Base-by-base conservation (phyloP, 768 basidiomycete genomes). In the Exsudoporus frostii region DNA sequence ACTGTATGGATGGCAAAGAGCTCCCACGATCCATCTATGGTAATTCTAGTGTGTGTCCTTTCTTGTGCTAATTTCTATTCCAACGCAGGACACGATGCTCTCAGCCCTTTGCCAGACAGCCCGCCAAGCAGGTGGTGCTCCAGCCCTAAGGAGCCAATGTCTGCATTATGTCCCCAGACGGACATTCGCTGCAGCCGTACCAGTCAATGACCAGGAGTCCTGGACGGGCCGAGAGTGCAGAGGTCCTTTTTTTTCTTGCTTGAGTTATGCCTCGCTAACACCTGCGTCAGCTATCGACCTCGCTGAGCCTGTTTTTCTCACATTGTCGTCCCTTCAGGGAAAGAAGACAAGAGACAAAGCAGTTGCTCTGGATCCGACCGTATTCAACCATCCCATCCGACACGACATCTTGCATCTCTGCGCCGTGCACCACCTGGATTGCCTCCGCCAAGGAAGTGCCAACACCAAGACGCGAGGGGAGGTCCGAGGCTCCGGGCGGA, bases 351-450 rank as follows among this genome's bases (percentile, higher is more conserved):
- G 62, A 45, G 68, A 75, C 44, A 74, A 71, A 49, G 73, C 86
- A 11, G 86, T 86, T 34, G 76, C 79, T 57, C 81, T 91, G 27
- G 81, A 91, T 65, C 83, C 88, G 2, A 78, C 81, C n/a, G 86
- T 98, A 29, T 99, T 98, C 73, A 78, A 82, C 55, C 86, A 92
- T 60, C 92, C 94, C 37, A 83, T 94, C 40, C 90, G 96, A 45
- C 83, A 85, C 20, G 95, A 98, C 69, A 90, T 99, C 57, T 82
- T 98, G 4, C 95, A 98, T 69, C 80, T 92, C 41, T 96, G 94
- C 65, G 86, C 94, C 32, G 82, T 88, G 7, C 91, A 96, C 63
- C 81, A 97, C 66, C 84, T 88, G 37, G 92, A 97, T 64, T 81
- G 85, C 19, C 79, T 94, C 15, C 86, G 96, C n/a, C 89, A 93